Evolutionary conservation across 257 asterid genomes (phyloP).

Genomic region (Gentiana straminea): DNA sequence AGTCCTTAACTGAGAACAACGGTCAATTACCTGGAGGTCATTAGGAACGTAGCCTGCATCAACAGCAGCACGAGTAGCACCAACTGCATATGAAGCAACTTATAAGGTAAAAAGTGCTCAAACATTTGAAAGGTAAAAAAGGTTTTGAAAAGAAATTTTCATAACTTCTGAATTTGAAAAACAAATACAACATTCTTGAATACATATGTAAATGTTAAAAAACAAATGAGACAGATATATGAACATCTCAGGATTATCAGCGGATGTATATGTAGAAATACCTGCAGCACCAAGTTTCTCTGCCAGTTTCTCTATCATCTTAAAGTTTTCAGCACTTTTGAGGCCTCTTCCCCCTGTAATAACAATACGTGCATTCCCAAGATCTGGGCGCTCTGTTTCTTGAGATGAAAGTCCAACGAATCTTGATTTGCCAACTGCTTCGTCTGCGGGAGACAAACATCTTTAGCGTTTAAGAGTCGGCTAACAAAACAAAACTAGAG

Average conservation of each 20-base stretch:
- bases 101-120: neutral
- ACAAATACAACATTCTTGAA: neutral
- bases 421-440: constrained; percentile 59
- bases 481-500: too few species aligned
- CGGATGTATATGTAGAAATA: constrained; percentile 8
- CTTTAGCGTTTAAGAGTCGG: too few species aligned
- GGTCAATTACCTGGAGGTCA: constrained; percentile 70
- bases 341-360: constrained; percentile 88
- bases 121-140: neutral
- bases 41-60: constrained; percentile 97
- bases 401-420: constrained; percentile 60
- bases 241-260: constrained; percentile 1
- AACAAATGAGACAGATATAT: neutral
- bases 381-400: constrained; percentile 84
- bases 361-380: constrained; percentile 81
- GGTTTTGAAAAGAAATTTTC: neutral
- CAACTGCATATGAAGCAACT: constrained; percentile 43
- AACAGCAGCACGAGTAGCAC: constrained; percentile 99
- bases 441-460: constrained; percentile 31
- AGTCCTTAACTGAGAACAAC: too few species aligned
- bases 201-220: neutral
- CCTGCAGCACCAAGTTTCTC: constrained; percentile 99
- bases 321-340: constrained; percentile 92
- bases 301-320: constrained; percentile 85
- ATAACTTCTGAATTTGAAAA: neutral